Evolutionary conservation across 495 filamentous ascomycete species (phyloP).

Genomic region (Chaetomidium leptoderma): DNA sequence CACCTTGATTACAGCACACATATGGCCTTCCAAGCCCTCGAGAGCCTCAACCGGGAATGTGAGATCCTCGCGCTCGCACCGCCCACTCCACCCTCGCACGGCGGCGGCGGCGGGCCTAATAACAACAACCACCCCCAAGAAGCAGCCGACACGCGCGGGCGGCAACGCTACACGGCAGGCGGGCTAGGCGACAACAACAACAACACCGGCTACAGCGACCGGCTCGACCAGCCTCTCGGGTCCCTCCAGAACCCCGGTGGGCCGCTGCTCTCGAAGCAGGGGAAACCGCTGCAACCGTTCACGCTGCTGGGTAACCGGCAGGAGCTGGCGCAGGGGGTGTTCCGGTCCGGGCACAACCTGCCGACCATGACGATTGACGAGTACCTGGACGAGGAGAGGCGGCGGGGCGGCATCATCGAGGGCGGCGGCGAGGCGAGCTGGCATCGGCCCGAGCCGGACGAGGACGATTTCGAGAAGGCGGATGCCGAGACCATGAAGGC

Average conservation of each 20-base stretch:
- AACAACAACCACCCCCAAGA: too few species aligned
- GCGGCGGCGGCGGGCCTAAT: neutral
- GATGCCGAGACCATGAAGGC: constrained; percentile 92
- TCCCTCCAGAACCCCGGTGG: constrained; percentile 47
- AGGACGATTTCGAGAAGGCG: constrained; percentile 80
- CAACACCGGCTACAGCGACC: constrained; percentile 63
- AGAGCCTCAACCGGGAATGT: constrained; percentile 76
- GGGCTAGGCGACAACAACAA: constrained; percentile 33
- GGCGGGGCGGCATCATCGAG: constrained; percentile 83
- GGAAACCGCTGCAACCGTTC: constrained; percentile 88
- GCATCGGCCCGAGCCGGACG: constrained; percentile 67
- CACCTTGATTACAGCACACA: constrained; percentile 68
- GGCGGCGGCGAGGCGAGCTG: constrained; percentile 79
- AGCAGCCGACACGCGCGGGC: constrained; percentile 49
- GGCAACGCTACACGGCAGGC: constrained; percentile 24
- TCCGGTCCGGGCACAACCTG: constrained; percentile 83
- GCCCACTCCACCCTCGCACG: neutral
- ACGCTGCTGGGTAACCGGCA: constrained; percentile 76
- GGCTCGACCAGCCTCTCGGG: constrained; percentile 61
- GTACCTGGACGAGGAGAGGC: constrained; percentile 87
- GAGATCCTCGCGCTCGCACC: constrained; percentile 75
- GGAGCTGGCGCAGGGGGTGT: constrained; percentile 76
- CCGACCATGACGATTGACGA: constrained; percentile 98
- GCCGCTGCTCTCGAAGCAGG: constrained; percentile 72
- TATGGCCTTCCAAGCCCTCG: constrained; percentile 77